phyloP scores from a whole-genome alignment of 768 basidiomycete species.

The Phanerochaete carnosa region DNA sequence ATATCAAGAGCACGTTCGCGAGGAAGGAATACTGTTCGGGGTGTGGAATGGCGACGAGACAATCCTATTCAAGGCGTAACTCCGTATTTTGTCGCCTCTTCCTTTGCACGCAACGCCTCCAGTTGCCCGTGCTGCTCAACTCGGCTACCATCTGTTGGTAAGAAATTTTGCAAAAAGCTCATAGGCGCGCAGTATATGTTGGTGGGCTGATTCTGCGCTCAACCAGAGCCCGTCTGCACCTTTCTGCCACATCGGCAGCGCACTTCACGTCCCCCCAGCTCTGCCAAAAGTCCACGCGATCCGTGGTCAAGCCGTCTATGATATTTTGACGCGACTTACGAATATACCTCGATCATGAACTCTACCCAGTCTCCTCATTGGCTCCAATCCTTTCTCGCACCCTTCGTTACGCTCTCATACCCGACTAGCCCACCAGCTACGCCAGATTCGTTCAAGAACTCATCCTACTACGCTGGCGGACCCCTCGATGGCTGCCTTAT shows the following conservation, averaged over 20 bases:
- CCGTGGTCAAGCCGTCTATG: slow-evolving; percentile 22
- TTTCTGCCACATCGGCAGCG: background rate
- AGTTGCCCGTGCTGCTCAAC: background rate
- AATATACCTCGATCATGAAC: slow-evolving; percentile 34
- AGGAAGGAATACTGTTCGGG: background rate
- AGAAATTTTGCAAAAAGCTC: background rate
- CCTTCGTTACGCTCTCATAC: slow-evolving; percentile 76
- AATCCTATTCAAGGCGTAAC: background rate
- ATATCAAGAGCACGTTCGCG: background rate
- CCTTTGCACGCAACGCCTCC: background rate
- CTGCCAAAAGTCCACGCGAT: background rate
- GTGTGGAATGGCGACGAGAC: background rate
- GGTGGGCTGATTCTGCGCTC: slow-evolving; percentile 10
- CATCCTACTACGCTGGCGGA: slow-evolving; percentile 71
- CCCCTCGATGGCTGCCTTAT: slow-evolving; percentile 75
- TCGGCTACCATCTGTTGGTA: background rate
- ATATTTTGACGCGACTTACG: slow-evolving; percentile 31
- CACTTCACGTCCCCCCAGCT: background rate
- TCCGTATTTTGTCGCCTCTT: background rate
- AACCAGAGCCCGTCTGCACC: background rate
- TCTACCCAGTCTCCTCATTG: slow-evolving; percentile 31
- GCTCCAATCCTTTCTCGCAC: slow-evolving; percentile 53
- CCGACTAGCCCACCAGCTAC: slow-evolving; percentile 50
- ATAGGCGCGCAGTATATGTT: slow-evolving; percentile 2
- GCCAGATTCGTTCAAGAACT: slow-evolving; percentile 71